These are phyloP conservation scores for Yamadazyma philogaea DNA, from an alignment of 805 yeast genomes.

Conservation along the genomic window DNA sequence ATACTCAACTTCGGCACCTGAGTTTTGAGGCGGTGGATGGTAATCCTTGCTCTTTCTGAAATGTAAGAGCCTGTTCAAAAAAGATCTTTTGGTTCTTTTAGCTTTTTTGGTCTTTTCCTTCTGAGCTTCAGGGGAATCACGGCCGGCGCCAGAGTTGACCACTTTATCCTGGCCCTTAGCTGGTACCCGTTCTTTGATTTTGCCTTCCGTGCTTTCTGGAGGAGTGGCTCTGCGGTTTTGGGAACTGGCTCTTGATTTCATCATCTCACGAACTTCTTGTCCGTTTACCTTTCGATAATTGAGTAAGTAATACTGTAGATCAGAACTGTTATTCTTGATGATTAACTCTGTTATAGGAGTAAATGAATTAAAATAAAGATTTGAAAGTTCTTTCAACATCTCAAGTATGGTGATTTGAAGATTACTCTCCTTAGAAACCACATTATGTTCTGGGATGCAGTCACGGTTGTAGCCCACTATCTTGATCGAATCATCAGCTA, in stretches of 20 bases:
- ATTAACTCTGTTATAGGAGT: conserved; percentile 21
- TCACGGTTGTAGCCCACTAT: conserved; percentile 13
- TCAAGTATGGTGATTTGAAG: conserved; percentile 23
- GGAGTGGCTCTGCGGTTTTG: not conserved
- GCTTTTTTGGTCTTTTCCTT: not conserved
- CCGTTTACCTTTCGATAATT: conserved; percentile 11
- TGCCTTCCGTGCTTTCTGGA: not conserved
- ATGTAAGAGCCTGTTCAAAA: conserved; percentile 11
- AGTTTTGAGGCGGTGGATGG: not conserved
- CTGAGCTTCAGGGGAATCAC: not conserved
- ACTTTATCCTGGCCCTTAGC: too few species aligned
- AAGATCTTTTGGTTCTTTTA: conserved; percentile 11
- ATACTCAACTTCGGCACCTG: conserved; percentile 6
- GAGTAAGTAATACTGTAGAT: conserved; percentile 12
- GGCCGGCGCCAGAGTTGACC: too few species aligned
- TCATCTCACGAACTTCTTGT: conserved; percentile 13
- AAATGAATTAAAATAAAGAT: conserved; percentile 22
- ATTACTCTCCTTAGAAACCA: conserved; percentile 19
- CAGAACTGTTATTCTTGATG: conserved; percentile 17
- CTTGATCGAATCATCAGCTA: conserved; percentile 22
- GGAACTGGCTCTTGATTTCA: conserved; percentile 14
- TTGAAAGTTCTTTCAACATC: conserved; percentile 19
- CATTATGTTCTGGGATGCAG: conserved; percentile 17
- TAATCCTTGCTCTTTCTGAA: conserved; percentile 7
- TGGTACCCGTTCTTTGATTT: too few species aligned